Conservation (phyloP, 495 filamentous ascomycete genomes). For the Coniosporium apollinis region DNA sequence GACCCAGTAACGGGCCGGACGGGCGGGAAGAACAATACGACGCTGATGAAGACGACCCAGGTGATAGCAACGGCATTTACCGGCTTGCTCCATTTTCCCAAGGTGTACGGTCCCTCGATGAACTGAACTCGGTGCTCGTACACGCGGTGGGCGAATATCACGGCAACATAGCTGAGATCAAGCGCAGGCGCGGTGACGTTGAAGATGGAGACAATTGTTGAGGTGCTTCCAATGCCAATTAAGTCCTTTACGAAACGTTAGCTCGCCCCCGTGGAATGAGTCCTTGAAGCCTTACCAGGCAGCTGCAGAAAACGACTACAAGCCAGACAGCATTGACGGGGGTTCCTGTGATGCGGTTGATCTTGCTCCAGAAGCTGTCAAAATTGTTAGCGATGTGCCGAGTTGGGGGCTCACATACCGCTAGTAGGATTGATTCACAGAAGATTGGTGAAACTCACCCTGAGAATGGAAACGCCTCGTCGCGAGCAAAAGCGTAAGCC, state of each 20-base stretch:
- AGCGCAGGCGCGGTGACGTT: slow-evolving; percentile 53
- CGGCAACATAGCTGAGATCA: slow-evolving; percentile 50
- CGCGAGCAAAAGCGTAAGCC: slow-evolving; percentile 56
- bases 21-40: slow-evolving; percentile 51
- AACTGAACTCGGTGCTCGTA: slow-evolving; percentile 43
- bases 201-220: slow-evolving; percentile 54
- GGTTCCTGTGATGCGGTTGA: slow-evolving; percentile 41
- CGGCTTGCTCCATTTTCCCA: slow-evolving; percentile 41
- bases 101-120: slow-evolving; percentile 45
- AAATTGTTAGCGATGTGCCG: slow-evolving; percentile 3
- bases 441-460: slow-evolving; percentile 20
- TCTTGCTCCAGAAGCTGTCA: slow-evolving; percentile 35
- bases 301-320: slow-evolving; percentile 44
- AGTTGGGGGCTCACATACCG: not conserved
- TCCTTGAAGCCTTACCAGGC: too few relatives aligned
- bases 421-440: not conserved
- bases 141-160: slow-evolving; percentile 46
- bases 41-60: slow-evolving; percentile 53
- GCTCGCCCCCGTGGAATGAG: too few relatives aligned
- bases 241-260: too few relatives aligned
- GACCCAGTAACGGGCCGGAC: slow-evolving; percentile 39
- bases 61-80: slow-evolving; percentile 43
- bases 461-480: slow-evolving; percentile 53
- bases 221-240: slow-evolving; percentile 50
- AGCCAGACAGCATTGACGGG: slow-evolving; percentile 59